Evolutionary conservation across 1,284 basidiomycete species (phyloP), one percentile per base, ranked within the genome.

Genomic region (Pisolithus thermaeus): DNA sequence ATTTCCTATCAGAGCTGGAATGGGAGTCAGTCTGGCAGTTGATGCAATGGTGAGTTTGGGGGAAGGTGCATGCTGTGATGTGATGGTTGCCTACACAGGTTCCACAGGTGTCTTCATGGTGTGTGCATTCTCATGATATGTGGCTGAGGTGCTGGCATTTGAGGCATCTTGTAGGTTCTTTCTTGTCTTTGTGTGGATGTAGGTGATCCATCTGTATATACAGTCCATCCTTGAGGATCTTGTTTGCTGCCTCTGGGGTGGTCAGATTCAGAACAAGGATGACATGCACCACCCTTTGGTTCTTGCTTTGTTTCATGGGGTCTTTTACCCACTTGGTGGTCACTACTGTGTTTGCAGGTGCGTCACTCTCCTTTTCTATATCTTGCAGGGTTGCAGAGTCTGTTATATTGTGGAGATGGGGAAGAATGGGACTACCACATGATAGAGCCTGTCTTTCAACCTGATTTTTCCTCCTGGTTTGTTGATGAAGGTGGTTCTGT

Each of bases 81-180:
- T 1, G 18, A 20, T 20, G 18, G 18, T 20, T 20, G 1, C 18
- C 18, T 20, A 1, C 20, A 16, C 37, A 39, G 2, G 37, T 39
- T 11, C 20, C 18, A 7, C 37, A 39, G 37, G 37, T 39, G 20
- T 39, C 20, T 16, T 20, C 20, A 5, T 14, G n/a, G 11, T 14
- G n/a, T n/a, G 7, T 7, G 16, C 37, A 39, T 2, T 16, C 51
- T 50, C 16, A 54, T 36, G 46, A 46, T 11, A 52, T 52, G 46
- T 52, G 46, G 0, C 50, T 38, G 2, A 18, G 41, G 2, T 6
- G 20, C 16, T 52, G 50, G 9, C 46, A 52, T 20, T 52, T 52
- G 20, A 30, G 37, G 12, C 50, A 52, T 1, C 27, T 6, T 0
- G 48, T 12, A 2, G 50, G 50, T 35, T 52, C 50, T 16, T 52